Evolutionary conservation across 495 filamentous ascomycete species (phyloP), one percentile per base, ranked within the genome.

Genomic region (Haplographium delicatum): DNA sequence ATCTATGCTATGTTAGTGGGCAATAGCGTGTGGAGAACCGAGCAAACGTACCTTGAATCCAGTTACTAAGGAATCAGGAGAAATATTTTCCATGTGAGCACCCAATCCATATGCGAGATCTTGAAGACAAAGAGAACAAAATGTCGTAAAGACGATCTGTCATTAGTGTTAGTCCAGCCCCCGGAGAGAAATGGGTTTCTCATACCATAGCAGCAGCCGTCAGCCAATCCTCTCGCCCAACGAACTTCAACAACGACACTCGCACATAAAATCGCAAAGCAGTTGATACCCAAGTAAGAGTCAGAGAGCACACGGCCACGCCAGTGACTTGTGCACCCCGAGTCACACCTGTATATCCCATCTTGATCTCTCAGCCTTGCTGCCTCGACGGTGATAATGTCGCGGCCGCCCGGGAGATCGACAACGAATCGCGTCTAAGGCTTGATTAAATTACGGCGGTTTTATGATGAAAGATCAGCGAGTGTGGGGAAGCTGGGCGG

Each of bases 201-300:
- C 37, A 11, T 23, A 59, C 57, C 57, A 59, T 55, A 13, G 57
- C 48, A 39, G 57, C 51, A 41, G 56, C 18, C 7, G 51, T 59
- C 23, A 59, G 41, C 57, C 57, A 59, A 53, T 59, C 57, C 23
- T 59, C 57, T 23, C 52, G 35, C 6, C 57, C 57, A 20, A 59
- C 35, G 26, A 55, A 55, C 28, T 53, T 59, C 43, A 59, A 35
- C 9, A 59, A 48, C 16, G 38, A 26, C 19, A 49, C 16, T 18
- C 57, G 57, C 8, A 59, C 57, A 41, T 59, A 59, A 38, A 55
- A 52, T 40, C 57, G 47, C 19, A 59, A 40, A 16, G 24, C 11
- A 5, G 50, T 31, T 3, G 57, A 59, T 11, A 59, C 56, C 57
- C 57, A 59, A 2, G 52, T 52, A 22, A 59, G 38, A 19, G 18